Conservation (phyloP, 768 basidiomycete species). For the Cantharellus anzutake region DNA sequence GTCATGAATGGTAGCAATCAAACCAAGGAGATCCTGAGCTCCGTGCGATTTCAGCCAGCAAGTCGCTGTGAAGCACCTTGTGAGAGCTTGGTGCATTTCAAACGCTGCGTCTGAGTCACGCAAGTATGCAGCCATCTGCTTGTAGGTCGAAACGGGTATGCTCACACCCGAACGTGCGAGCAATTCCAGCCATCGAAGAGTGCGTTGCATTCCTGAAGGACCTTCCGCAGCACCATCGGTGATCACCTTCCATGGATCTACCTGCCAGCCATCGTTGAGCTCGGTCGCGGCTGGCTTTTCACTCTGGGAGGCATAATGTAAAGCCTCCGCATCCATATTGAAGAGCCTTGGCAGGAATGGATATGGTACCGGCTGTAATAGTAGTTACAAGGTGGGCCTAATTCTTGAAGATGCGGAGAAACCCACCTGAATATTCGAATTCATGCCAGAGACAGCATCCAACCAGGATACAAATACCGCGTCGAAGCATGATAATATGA, state of each 20-base stretch:
- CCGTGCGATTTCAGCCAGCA: slow-evolving; percentile 42
- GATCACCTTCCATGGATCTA: slow-evolving; percentile 40
- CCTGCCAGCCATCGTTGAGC: not conserved
- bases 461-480: slow-evolving; percentile 42
- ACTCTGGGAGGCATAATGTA: not conserved
- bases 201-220: slow-evolving; percentile 25
- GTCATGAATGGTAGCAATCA: slow-evolving; percentile 31
- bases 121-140: slow-evolving; percentile 27
- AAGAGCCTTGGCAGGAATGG: slow-evolving; percentile 32
- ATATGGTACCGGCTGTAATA: slow-evolving; percentile 7
- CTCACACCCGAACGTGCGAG: slow-evolving; percentile 47
- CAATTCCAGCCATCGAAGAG: slow-evolving; percentile 39
- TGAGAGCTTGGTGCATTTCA: slow-evolving; percentile 28
- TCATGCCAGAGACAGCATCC: slow-evolving; percentile 22
- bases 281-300: not conserved
- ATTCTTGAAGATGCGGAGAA: not conserved
- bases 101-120: slow-evolving; percentile 23
- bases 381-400: too few species aligned
- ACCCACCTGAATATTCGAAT: not conserved
- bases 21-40: slow-evolving; percentile 35
- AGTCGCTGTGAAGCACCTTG: slow-evolving; percentile 35
- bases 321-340: slow-evolving; percentile 23
- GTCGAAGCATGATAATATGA: slow-evolving; percentile 39
- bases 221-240: slow-evolving; percentile 25
- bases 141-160: slow-evolving; percentile 33